A percentile compares a stretch with the other conserved stretches of the same genome.
Evolutionary conservation across 192 early-diverging fungal species (phyloP).

Genomic region (Rhizophlyctis rosea): DNA sequence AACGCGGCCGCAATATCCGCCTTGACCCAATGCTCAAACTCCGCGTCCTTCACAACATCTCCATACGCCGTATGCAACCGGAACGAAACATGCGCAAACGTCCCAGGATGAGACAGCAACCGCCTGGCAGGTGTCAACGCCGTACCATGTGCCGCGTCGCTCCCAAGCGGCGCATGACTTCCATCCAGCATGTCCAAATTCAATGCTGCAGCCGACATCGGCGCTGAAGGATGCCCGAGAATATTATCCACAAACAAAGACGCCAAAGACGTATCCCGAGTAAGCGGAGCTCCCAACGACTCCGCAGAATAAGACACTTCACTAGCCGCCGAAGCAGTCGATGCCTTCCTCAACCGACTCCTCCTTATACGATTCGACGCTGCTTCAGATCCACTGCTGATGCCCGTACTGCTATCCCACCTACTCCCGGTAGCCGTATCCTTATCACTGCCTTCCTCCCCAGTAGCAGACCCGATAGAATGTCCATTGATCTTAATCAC

Average conservation of each 20-base stretch:
- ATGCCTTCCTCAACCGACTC: no score
- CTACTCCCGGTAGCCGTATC: no score
- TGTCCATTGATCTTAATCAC: no score
- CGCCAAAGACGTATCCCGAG: slow-evolving; percentile 20
- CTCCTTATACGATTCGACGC: slow-evolving; percentile 3
- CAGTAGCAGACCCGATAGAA: no score
- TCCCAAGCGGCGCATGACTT: not conserved
- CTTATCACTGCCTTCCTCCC: no score
- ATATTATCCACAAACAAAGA: slow-evolving; percentile 17
- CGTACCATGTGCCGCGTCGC: no score
- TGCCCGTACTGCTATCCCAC: no score
- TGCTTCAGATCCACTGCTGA: no score
- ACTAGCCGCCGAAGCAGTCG: slow-evolving; percentile 4
- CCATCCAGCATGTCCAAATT: not conserved
- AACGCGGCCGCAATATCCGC: slow-evolving; percentile 14
- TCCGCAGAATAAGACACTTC: slow-evolving; percentile 28
- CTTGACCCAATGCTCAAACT: slow-evolving; percentile 19
- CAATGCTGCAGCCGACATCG: not conserved
- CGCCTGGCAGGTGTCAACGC: slow-evolving; percentile 12
- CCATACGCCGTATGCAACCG: slow-evolving; percentile 14
- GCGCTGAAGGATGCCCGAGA: slow-evolving; percentile 7
- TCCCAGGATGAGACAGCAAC: slow-evolving; percentile 13
- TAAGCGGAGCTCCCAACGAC: slow-evolving; percentile 13
- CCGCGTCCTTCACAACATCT: slow-evolving; percentile 13
- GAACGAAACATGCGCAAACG: slow-evolving; percentile 19